Percentiles rank a stretch among this genome's conserved stretches.
Conservation (phyloP, 106 monocot genomes). For the Alisma plantagoaquatica region DNA sequence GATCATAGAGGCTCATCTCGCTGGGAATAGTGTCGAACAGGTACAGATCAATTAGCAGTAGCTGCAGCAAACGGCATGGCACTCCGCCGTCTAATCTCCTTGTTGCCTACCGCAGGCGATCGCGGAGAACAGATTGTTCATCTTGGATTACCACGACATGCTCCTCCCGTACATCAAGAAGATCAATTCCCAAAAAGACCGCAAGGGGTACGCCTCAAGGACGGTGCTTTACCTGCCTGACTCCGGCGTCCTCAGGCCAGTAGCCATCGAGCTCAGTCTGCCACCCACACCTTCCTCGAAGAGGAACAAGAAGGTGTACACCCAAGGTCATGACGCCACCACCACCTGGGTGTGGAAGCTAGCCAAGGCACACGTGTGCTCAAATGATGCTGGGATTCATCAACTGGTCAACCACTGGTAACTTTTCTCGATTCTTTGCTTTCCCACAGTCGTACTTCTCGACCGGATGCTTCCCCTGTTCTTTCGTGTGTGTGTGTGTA, state of each 20-base stretch:
- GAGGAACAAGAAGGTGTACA: conserved; percentile 42
- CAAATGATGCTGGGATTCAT: conserved; percentile 66
- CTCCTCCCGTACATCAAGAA: conserved; percentile 53
- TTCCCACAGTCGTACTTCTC: background rate
- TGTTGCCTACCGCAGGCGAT: conserved; percentile 18
- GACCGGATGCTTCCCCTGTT: background rate
- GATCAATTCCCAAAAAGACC: conserved; percentile 24
- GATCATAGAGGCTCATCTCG: conserved; percentile 31
- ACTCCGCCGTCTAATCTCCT: background rate
- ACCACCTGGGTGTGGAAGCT: conserved; percentile 64
- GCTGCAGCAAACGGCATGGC: background rate
- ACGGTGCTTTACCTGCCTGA: conserved; percentile 55
- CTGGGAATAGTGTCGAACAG: conserved; percentile 59
- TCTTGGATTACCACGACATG: conserved; percentile 67
- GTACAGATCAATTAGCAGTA: conserved; percentile 12
- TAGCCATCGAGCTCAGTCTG: conserved; percentile 73
- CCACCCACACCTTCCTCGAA: conserved; percentile 33
- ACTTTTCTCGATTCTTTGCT: background rate
- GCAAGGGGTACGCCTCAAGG: conserved; percentile 48
- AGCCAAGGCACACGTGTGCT: conserved; percentile 48
- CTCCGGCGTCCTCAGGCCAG: conserved; percentile 29
- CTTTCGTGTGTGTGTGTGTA: no score
- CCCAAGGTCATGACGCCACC: conserved; percentile 28
- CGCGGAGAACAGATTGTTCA: conserved; percentile 48
- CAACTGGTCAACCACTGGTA: conserved; percentile 81